Conservation (phyloP, 129 eudicot species). For the Tagetes patula region DNA sequence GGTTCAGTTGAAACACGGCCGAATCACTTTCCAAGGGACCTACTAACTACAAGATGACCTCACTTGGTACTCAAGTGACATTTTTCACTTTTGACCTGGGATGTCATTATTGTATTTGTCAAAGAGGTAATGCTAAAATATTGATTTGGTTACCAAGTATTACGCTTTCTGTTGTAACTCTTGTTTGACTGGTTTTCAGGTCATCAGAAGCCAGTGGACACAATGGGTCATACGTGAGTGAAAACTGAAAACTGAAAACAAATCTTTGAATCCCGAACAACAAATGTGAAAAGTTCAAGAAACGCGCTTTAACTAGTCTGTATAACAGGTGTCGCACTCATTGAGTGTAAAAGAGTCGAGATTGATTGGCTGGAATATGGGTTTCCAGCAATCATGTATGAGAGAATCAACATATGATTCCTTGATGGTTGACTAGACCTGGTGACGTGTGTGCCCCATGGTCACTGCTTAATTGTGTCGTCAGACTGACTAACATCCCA, state of each 20-base stretch:
- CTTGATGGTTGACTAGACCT: slow-evolving; percentile 29
- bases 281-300: slow-evolving; percentile 33
- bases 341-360: slow-evolving; percentile 30
- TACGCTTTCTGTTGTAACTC: not conserved
- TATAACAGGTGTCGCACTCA: slow-evolving; percentile 32
- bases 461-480: slow-evolving; percentile 24
- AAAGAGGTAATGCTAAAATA: slow-evolving; percentile 39
- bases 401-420: slow-evolving; percentile 49
- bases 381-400: slow-evolving; percentile 38
- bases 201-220: slow-evolving; percentile 48
- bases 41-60: slow-evolving; percentile 41
- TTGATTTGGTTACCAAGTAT: not conserved
- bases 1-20: slow-evolving; percentile 23
- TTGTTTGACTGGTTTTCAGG: slow-evolving; percentile 35
- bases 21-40: slow-evolving; percentile 35
- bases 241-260: slow-evolving; percentile 23
- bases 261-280: slow-evolving; percentile 38
- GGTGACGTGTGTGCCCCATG: slow-evolving; percentile 17
- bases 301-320: slow-evolving; percentile 37
- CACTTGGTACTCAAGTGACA: slow-evolving; percentile 47
- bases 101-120: slow-evolving; percentile 32
- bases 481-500: slow-evolving; percentile 23
- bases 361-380: slow-evolving; percentile 41
- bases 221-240: slow-evolving; percentile 30
- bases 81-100: slow-evolving; percentile 45